Evolutionary conservation across 2,329 filamentous ascomycete genomes (phyloP).

Genomic region (Ceratocystis colombiana): DNA sequence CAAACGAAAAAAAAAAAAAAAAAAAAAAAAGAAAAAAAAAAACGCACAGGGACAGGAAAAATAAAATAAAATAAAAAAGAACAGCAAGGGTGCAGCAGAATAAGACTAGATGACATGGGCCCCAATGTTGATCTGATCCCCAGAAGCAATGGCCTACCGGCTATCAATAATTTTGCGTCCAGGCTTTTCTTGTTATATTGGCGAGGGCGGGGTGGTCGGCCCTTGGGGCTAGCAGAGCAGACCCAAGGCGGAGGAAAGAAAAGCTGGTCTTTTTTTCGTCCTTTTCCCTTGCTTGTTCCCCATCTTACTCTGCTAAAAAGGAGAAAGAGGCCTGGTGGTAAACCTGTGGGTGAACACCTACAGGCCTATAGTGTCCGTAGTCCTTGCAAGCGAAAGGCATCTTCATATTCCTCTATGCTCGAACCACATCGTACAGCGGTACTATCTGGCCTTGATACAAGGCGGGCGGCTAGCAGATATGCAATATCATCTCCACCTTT

Average conservation of each 20-base stretch:
- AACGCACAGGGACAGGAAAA: not conserved
- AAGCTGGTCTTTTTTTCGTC: not conserved
- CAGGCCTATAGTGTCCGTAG: not conserved
- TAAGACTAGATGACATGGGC: conserved; percentile 17
- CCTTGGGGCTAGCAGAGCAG: not conserved
- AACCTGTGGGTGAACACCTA: not conserved
- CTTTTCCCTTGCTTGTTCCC: not conserved
- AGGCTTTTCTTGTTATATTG: conserved; percentile 15
- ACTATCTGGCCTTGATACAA: not conserved
- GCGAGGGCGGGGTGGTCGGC: conserved; percentile 11
- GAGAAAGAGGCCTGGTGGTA: not conserved
- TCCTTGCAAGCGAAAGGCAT: no score
- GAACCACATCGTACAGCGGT: not conserved
- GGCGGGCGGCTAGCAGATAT: not conserved
- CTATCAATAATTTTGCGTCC: conserved; percentile 14
- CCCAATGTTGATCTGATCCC: conserved; percentile 5
- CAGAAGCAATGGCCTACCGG: conserved; percentile 13
- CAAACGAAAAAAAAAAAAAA: no score
- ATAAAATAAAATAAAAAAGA: not conserved
- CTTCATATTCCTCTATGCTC: not conserved
- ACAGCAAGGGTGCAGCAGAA: not conserved
- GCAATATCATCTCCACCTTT: not conserved
- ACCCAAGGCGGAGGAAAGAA: not conserved
- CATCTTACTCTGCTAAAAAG: not conserved
- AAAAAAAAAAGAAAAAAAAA: no score